A percentile compares a stretch with the other conserved stretches of the same genome.
These are phyloP conservation scores for Cyclotella atomus DNA, from an alignment of 108 stramenopile genomes.

Conservation along the genomic window DNA sequence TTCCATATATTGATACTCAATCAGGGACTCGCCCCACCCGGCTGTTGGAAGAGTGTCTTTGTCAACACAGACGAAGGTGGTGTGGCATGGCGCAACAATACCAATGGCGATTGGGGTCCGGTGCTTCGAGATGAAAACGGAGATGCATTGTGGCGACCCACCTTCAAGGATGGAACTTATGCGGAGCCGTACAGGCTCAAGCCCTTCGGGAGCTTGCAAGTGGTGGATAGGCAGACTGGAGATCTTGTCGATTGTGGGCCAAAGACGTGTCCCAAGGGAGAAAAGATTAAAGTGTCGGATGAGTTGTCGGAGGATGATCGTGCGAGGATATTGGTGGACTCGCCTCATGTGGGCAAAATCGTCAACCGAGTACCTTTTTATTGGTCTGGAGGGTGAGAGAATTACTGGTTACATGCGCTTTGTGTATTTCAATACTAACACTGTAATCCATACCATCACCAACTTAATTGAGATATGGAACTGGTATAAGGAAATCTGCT, in stretches of 20 bases:
- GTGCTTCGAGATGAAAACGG: conserved; percentile 34
- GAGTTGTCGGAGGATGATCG: conserved; percentile 32
- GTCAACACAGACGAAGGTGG: conserved; percentile 41
- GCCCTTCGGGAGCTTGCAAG: conserved; percentile 41
- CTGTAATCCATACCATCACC: background rate
- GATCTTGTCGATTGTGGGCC: conserved; percentile 35
- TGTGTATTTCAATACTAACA: no score
- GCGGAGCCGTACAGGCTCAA: conserved; percentile 47
- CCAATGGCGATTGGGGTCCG: conserved; percentile 6
- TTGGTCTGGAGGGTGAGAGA: conserved; percentile 40
- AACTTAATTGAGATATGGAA: conserved; percentile 12
- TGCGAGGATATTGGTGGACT: conserved; percentile 37
- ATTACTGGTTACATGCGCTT: background rate
- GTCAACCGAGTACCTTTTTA: conserved; percentile 56
- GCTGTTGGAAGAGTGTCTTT: conserved; percentile 44
- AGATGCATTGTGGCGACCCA: conserved; percentile 32
- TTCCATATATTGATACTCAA: background rate
- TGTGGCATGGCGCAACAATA: conserved; percentile 20
- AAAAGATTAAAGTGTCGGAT: conserved; percentile 14
- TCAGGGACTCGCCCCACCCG: conserved; percentile 37
- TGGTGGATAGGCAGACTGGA: conserved; percentile 35
- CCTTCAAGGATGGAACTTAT: conserved; percentile 37
- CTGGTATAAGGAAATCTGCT: conserved; percentile 44
- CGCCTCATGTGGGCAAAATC: conserved; percentile 35
- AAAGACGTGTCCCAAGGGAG: conserved; percentile 40